phyloP scores from a whole-genome alignment of 805 yeast species.

The Zygosaccharomyces rouxii region DNA sequence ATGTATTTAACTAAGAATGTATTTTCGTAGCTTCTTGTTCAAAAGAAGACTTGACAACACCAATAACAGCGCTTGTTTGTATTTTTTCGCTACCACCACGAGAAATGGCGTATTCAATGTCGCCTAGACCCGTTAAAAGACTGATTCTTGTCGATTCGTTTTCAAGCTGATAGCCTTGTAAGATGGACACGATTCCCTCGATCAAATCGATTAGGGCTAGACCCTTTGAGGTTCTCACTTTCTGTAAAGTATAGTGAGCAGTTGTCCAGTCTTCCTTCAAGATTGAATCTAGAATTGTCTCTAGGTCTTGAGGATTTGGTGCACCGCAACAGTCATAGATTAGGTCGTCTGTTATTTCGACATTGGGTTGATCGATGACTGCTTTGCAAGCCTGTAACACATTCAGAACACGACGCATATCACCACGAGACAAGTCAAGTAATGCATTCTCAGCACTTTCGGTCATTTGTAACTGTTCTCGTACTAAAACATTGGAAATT shows the following conservation, averaged over 20 bases:
- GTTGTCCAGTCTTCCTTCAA: constrained; percentile 86
- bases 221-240: constrained; percentile 68
- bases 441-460: constrained; percentile 62
- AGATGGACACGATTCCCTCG: constrained; percentile 65
- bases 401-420: constrained; percentile 92
- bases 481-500: constrained; percentile 60
- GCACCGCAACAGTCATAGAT: constrained; percentile 94
- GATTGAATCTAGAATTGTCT: constrained; percentile 68
- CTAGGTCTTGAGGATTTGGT: constrained; percentile 84
- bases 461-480: constrained; percentile 58
- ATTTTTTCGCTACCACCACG: constrained; percentile 90
- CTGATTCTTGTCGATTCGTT: constrained; percentile 52
- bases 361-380: constrained; percentile 47
- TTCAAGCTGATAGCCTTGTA: constrained; percentile 64
- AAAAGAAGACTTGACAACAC: constrained; percentile 60
- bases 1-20: constrained; percentile 2
- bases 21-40: constrained; percentile 33
- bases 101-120: constrained; percentile 85
- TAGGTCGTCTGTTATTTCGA: constrained; percentile 62
- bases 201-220: constrained; percentile 84
- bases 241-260: constrained; percentile 60
- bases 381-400: constrained; percentile 93
- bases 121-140: constrained; percentile 69
- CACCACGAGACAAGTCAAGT: constrained; percentile 77
- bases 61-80: constrained; percentile 86